These are phyloP conservation scores for Angomonas ambiguus DNA, from an alignment of 208 protist species.

Conservation along the genomic window DNA sequence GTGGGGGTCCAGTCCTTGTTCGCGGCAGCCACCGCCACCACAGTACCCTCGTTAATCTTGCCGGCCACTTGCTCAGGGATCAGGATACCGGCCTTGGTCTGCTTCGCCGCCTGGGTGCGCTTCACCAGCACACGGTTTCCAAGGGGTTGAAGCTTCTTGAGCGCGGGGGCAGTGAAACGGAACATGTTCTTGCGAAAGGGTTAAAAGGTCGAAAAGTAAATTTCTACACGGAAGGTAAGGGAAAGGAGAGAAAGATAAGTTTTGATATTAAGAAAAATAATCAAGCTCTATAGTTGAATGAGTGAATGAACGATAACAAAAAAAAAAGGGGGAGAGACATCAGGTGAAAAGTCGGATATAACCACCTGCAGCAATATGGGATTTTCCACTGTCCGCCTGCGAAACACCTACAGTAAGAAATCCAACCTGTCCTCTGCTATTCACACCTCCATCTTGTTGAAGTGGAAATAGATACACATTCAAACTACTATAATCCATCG, in stretches of 20 bases:
- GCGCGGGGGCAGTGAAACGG: slow-evolving; percentile 55
- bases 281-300: no score
- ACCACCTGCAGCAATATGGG: slow-evolving; percentile 37
- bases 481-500: slow-evolving; percentile 24
- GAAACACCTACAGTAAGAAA: slow-evolving; percentile 40
- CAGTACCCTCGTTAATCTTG: slow-evolving; percentile 91
- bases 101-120: slow-evolving; percentile 83
- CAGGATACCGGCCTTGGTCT: slow-evolving; percentile 91
- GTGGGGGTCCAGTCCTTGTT: slow-evolving; percentile 89
- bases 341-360: slow-evolving; percentile 13
- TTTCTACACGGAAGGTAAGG: not conserved
- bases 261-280: not conserved
- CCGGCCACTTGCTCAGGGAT: slow-evolving; percentile 90
- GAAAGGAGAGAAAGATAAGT: slow-evolving; percentile 18
- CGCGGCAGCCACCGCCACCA: slow-evolving; percentile 83
- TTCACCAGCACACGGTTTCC: slow-evolving; percentile 88
- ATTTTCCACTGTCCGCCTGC: not conserved
- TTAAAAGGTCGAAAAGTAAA: not conserved
- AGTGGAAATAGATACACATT: slow-evolving; percentile 29
- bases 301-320: no score
- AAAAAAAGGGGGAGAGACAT: slow-evolving; percentile 4
- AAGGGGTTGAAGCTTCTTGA: slow-evolving; percentile 89
- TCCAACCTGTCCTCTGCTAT: slow-evolving; percentile 9
- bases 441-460: slow-evolving; percentile 16
- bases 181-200: slow-evolving; percentile 78